phyloP scores from a whole-genome alignment of 768 basidiomycete genomes.

The Tricholoma flavovirens region DNA sequence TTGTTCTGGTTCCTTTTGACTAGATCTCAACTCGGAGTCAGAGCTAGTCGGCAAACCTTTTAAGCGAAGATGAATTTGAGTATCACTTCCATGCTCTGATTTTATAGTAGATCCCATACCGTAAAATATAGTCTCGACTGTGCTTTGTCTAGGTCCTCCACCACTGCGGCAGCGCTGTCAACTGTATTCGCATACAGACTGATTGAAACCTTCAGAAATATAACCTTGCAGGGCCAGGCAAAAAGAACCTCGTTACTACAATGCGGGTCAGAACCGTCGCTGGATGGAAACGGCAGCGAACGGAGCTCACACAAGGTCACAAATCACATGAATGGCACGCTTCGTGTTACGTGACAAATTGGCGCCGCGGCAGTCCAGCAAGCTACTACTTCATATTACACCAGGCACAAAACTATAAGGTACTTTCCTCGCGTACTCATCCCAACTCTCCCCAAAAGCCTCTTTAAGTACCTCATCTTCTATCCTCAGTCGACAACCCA shows the following conservation, averaged over 20 bases:
- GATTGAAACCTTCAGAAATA: no score
- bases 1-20: not conserved
- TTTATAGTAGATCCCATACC: not conserved
- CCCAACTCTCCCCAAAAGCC: constrained; percentile 8
- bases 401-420: constrained; percentile 8
- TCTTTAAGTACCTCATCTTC: constrained; percentile 12
- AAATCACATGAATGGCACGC: not conserved
- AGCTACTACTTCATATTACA: not conserved
- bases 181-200: no score
- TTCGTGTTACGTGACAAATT: not conserved
- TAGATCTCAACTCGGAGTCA: not conserved
- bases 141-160: no score
- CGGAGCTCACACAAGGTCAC: no score
- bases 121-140: not conserved
- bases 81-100: not conserved
- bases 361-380: not conserved
- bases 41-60: not conserved
- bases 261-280: not conserved
- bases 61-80: not conserved
- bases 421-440: constrained; percentile 6
- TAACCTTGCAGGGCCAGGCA: no score
- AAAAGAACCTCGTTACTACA: no score
- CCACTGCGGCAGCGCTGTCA: no score
- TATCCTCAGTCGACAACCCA: constrained; percentile 24
- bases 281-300: no score